A percentile compares a stretch with the other conserved stretches of the same genome.
phyloP scores from a whole-genome alignment of 78 protist species.

The Dictyostelium intermedium region DNA sequence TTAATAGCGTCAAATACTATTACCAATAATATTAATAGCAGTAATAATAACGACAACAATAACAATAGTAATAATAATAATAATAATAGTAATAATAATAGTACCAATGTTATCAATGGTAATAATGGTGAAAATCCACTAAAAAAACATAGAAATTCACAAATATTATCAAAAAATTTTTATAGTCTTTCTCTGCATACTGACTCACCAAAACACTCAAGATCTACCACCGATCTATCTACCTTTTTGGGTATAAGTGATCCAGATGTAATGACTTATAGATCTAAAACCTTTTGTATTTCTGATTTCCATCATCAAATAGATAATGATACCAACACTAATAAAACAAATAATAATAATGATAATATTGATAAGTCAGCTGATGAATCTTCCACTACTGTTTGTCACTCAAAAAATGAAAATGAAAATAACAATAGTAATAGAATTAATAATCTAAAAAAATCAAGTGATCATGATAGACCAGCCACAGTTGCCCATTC shows the following conservation, averaged over 20 bases:
- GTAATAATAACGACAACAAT: not conserved
- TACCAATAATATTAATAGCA: not conserved
- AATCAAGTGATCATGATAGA: not conserved
- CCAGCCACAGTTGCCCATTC: not conserved
- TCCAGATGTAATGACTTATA: not conserved
- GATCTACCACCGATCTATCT: not conserved
- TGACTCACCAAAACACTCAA: not conserved
- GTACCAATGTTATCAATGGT: not conserved
- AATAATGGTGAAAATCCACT: slow-evolving; percentile 18
- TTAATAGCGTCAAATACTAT: not conserved
- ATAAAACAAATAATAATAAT: not conserved
- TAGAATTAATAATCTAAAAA: not conserved
- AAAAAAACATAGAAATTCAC: slow-evolving; percentile 31
- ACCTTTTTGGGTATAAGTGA: not conserved
- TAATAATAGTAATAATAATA: not conserved
- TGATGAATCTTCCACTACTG: not conserved
- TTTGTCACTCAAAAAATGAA: not conserved
- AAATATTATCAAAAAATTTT: not conserved
- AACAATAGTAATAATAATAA: not conserved
- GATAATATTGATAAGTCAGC: not conserved
- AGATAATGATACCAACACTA: not conserved
- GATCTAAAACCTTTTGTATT: not conserved
- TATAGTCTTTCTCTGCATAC: not conserved
- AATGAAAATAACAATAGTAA: not conserved
- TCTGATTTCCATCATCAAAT: not conserved